Conservation (phyloP, 768 basidiomycete species). For the Gyrodon lividus region DNA sequence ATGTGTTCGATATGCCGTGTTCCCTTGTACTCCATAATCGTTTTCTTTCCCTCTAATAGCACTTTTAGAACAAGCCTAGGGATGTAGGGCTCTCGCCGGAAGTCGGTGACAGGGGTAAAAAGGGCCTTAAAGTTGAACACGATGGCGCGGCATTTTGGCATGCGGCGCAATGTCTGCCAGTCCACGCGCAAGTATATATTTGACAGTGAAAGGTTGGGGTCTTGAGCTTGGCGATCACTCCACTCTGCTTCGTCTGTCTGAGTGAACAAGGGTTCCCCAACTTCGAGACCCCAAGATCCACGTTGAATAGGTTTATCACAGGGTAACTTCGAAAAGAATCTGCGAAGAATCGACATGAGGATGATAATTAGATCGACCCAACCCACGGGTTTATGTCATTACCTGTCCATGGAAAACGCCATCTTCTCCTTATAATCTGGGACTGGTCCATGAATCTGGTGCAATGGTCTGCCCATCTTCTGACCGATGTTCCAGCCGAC, state of each 20-base stretch:
- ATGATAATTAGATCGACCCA: background rate
- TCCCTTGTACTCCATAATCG: conserved; percentile 45
- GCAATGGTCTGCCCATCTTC: conserved; percentile 48
- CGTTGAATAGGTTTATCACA: conserved; percentile 50
- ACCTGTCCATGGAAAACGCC: conserved; percentile 50
- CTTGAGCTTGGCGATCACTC: conserved; percentile 32
- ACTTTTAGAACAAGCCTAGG: conserved; percentile 46
- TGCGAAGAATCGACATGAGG: conserved; percentile 13
- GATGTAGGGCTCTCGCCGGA: conserved; percentile 47
- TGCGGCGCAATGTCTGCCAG: conserved; percentile 53
- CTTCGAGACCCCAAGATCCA: conserved; percentile 51
- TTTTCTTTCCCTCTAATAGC: conserved; percentile 38
- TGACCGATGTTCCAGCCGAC: conserved; percentile 48
- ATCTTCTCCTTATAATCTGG: conserved; percentile 52
- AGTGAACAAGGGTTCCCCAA: conserved; percentile 48
- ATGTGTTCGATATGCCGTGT: conserved; percentile 42
- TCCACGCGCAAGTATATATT: conserved; percentile 50
- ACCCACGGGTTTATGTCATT: conserved; percentile 14
- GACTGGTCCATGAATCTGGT: conserved; percentile 46
- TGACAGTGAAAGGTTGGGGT: conserved; percentile 36
- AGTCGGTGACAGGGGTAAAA: conserved; percentile 47
- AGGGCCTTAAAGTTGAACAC: conserved; percentile 55
- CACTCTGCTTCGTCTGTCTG: conserved; percentile 42
- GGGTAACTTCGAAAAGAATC: conserved; percentile 48
- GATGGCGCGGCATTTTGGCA: conserved; percentile 47